Evolutionary conservation across 2,329 filamentous ascomycete species (phyloP), one percentile per base, ranked within the genome.

Genomic region (Trichoderma guizhouense): DNA sequence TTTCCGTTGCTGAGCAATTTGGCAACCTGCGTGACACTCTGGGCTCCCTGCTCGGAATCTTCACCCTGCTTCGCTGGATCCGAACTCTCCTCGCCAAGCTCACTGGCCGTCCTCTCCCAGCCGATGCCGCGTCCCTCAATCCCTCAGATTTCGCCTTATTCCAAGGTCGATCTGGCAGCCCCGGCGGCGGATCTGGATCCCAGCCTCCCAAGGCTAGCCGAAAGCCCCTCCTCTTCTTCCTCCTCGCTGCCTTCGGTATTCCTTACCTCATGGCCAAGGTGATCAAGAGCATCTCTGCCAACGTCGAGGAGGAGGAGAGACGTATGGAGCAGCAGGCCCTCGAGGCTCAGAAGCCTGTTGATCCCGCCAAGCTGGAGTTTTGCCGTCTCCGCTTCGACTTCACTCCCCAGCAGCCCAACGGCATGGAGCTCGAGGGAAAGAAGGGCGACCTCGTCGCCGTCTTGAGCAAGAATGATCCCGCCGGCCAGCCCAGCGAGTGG

Each of bases 221-320:
- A 81, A 99, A 98, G 82, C 96, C 96, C 0, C 93, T 99, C 77
- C 88, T 99, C 79, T 95, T 99, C 86, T 99, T 99, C 86, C 86
- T 98, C 73, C 86, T 97, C 57, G 95, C 96, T 21, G 95, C 97
- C 6, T 97, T 99, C 78, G 97, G 96, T 68, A 87, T 99, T 15
- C 96, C 96, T 7, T 99, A 97, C 81, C 87, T 99, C 63, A 98
- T 99, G 95, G 92, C 93, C 83, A 99, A 98, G 84, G 89, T 97
- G 76, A 98, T 99, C 80, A 91, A 90, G 79, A 88, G 93, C 1
- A 87, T 99, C 51, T 94, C 95, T 18, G 89, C 92, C 43, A 92
- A 91, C 6, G 93, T 96, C 78, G 94, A 98, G 82, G 93, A 95
- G 78, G 93, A 97, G 78, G 90, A 94, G 81, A 86, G 84, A 69